A percentile compares a stretch with the other conserved stretches of the same genome.
Evolutionary conservation across 108 stramenopile genomes (phyloP).

Genomic region (Tribonema minus): DNA sequence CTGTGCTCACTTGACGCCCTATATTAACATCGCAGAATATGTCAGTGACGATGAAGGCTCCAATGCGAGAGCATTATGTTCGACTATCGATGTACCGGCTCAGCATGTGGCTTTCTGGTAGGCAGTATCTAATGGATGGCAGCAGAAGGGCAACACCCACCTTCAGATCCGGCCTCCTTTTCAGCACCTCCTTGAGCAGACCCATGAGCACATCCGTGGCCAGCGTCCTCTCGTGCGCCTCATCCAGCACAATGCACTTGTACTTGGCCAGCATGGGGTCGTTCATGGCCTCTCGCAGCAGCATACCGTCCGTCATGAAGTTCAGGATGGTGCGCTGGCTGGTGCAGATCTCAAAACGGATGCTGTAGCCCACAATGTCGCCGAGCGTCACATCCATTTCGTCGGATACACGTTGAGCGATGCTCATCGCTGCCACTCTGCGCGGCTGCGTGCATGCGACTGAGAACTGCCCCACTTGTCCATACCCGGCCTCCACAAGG

Average conservation of each 20-base stretch:
- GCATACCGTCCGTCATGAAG: conserved; percentile 79
- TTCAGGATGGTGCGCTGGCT: conserved; percentile 41
- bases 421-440: conserved; percentile 94
- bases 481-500: conserved; percentile 73
- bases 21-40: too few relatives aligned
- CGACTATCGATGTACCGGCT: too few relatives aligned
- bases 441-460: conserved; percentile 99
- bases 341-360: conserved; percentile 94
- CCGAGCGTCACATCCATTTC: conserved; percentile 98
- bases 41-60: too few relatives aligned
- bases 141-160: too few relatives aligned
- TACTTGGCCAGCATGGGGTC: conserved; percentile 80
- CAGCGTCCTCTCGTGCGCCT: conserved; percentile 97
- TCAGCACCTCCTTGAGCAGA: conserved; percentile 71
- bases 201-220: conserved; percentile 99
- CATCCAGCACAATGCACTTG: conserved; percentile 91
- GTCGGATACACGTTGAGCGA: conserved; percentile 93
- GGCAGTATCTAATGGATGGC: too few relatives aligned
- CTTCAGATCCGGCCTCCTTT: conserved; percentile 69
- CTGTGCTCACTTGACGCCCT: too few relatives aligned
- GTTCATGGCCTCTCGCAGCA: conserved; percentile 80
- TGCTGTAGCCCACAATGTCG: conserved; percentile 92
- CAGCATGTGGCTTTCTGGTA: too few relatives aligned
- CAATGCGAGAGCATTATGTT: too few relatives aligned
- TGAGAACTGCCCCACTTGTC: conserved; percentile 6